Base-by-base conservation (phyloP, 495 filamentous ascomycete species). In the Lichenothelia convexa region DNA sequence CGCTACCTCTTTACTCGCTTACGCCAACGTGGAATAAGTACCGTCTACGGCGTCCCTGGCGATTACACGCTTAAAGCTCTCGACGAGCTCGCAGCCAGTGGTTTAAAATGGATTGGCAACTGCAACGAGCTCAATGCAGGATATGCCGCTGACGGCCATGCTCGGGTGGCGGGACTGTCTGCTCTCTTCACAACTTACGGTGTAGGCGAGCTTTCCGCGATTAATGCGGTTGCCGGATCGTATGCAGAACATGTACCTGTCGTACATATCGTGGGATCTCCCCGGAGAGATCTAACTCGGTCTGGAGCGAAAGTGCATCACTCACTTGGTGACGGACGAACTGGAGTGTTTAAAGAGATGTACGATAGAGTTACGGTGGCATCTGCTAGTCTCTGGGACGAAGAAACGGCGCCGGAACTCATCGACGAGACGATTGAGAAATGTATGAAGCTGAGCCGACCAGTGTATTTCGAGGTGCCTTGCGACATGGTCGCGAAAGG, bases 261-360 rank as follows among this genome's bases (percentile, higher is more conserved):
- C 9, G 68, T 87, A 16, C 83, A 92, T 49, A 80, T 92, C 35
- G 80, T 91, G 21, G 83, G 83, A 2, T 67, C 66, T 30, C 78
- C 77, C 0, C 64, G 65, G 5, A 78, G 65, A 21, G 49, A 61
- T 30, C 65, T 68, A 4, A 73, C 78, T 48, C 59, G 57, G 34
- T 59, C 67, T 41, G 69, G 70, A 45, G 63, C 74, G 51, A 61
- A 91, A n/a, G 64, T 95, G 9, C 87, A 95, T 52, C 87, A 95
- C 56, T 92, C 86, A 1, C 73, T 95, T 11, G 86, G 84, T 21
- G 89, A 93, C 49, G 86, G 86, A 20, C 77, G 89, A 50, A 89
- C 80, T 55, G 71, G 78, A 38, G 80, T 80, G n/a, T 93, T 89
- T 49, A 61, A 69, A 43, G 66, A 75, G 41, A 93, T 94, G 78